Evolutionary conservation across 1,139 yeast genomes (phyloP), one percentile per base, ranked within the genome.

Genomic region (Candida sanyaensis): DNA sequence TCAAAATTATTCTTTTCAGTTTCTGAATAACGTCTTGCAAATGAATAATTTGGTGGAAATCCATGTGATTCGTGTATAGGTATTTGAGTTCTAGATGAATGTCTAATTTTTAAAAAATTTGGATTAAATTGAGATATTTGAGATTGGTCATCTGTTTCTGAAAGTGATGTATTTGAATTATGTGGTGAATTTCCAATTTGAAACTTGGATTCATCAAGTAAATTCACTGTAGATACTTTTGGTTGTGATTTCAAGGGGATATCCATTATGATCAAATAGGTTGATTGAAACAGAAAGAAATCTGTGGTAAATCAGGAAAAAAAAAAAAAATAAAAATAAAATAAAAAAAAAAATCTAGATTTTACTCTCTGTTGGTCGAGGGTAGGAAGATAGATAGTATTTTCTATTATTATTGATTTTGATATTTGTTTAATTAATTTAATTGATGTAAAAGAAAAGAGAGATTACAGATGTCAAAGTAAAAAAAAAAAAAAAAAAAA

Each of bases 1-100:
- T 79, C 81, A 58, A 79, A 81, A 53, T 80, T 78, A 44, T 75
- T 73, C 48, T 75, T 73, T 54, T 81, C 86, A 10, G 77, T 74
- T 51, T 81, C 86, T 3, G 86, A 81, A 56, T 77, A 81, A 0
- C 82, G 77, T 51, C 84, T 67, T 2, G 77, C 64, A 42, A 77
- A 57, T 50, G 61, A 62, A 44, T 61, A 63, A 41, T 58, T 59
- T 29, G 52, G 26, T 1, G 43, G 44, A 11, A 13, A 21, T 12
- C 37, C 41, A 5, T 42, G 44, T 11, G 21, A 31, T 32, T 31
- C 32, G 28, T 13, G 39, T 24, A 4, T 6, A 26, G 42, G 33
- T 27, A 29, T 41, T 33, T 37, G 36, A 11, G 27, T 11, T 23
- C 34, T 24, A 5, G 42, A 28, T 6, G 31, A 37, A n/a, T 37